phyloP scores from a whole-genome alignment of 129 eudicot species.

The carrot (Daucus carota) region DNA sequence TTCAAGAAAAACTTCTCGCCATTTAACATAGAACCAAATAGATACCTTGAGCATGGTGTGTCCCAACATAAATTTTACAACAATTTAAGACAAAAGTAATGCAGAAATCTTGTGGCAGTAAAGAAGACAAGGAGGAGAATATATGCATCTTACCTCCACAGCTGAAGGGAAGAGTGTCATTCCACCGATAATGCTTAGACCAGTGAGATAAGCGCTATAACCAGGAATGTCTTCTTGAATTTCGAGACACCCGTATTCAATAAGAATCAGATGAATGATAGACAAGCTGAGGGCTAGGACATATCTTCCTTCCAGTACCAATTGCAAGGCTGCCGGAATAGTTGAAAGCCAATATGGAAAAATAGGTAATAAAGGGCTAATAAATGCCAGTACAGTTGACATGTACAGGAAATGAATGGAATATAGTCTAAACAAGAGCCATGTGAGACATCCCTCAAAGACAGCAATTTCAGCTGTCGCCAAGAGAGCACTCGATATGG shows the following conservation, averaged over 20 bases:
- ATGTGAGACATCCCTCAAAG: conserved; percentile 92
- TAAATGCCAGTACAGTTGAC: conserved; percentile 75
- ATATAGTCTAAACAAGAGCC: conserved; percentile 77
- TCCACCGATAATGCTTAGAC: conserved; percentile 97
- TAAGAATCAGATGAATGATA: conserved; percentile 63
- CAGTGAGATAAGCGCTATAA: conserved; percentile 75
- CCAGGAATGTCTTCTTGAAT: conserved; percentile 85
- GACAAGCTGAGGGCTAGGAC: conserved; percentile 52
- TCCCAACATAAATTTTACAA: not conserved
- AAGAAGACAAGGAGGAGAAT: not conserved
- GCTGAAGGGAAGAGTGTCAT: conserved; percentile 87
- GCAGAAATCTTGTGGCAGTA: not conserved
- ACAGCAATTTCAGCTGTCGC: conserved; percentile 87
- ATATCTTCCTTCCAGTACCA: conserved; percentile 77
- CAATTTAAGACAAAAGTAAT: not conserved
- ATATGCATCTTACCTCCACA: conserved; percentile 56
- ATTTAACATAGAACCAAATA: not conserved
- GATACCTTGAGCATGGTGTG: not conserved
- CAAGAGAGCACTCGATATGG: conserved; percentile 72
- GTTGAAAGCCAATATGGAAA: conserved; percentile 72
- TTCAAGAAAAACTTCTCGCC: not conserved
- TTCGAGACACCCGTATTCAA: conserved; percentile 73
- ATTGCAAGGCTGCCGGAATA: conserved; percentile 71
- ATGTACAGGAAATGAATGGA: conserved; percentile 81
- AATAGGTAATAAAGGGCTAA: conserved; percentile 78